Evolutionary conservation across 2,329 filamentous ascomycete species (phyloP).

Genomic region (Didymella arachidicola): DNA sequence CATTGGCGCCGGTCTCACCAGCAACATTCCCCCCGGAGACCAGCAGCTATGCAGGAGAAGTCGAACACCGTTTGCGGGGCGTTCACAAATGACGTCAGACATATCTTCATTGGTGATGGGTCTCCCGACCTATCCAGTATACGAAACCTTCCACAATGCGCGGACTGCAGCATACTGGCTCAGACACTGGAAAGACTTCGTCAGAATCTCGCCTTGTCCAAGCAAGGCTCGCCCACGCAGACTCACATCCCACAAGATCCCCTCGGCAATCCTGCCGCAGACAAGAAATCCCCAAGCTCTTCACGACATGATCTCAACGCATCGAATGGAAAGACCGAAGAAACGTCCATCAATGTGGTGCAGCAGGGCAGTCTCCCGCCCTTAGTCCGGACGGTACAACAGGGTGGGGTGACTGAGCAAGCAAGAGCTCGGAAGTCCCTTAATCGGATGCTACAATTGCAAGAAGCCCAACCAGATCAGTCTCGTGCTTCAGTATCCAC

Average conservation of each 20-base stretch:
- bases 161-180: slow-evolving; percentile 36
- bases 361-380: not conserved
- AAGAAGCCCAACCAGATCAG: not conserved
- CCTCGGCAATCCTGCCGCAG: not conserved
- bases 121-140: not conserved
- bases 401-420: not conserved
- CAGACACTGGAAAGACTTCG: slow-evolving; percentile 36
- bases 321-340: not conserved
- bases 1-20: slow-evolving; percentile 25
- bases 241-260: not conserved
- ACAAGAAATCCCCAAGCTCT: not conserved
- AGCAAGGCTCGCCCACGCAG: slow-evolving; percentile 1
- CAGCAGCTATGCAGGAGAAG: not conserved
- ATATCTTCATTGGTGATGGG: slow-evolving; percentile 28
- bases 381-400: no score
- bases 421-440: not conserved
- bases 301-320: not conserved
- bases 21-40: not conserved
- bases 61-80: slow-evolving; percentile 33
- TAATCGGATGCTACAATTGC: no score
- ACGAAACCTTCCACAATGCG: slow-evolving; percentile 23
- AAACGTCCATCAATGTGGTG: not conserved
- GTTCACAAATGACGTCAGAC: slow-evolving; percentile 14
- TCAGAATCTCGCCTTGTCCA: slow-evolving; percentile 23
- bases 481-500: not conserved